Base-by-base conservation (phyloP, 1,139 yeast species). In the Zygoascus sp. region DNA sequence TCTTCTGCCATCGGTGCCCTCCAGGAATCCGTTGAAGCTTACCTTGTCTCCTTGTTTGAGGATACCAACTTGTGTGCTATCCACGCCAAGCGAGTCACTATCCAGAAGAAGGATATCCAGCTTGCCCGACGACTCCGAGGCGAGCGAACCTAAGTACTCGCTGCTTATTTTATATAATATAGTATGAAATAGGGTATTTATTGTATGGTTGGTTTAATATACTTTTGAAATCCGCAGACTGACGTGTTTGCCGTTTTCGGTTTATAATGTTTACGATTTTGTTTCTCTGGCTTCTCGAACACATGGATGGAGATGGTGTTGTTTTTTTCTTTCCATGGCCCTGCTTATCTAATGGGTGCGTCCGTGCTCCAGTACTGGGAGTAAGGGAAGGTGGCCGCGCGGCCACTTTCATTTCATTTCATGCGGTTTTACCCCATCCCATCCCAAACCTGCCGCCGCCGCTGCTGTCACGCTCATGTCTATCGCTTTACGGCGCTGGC, bases 71-170 rank as follows among this genome's bases (percentile, higher is more conserved):
- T 90, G 78, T 92, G 97, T 77, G 97, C 97, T 64, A 88, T 92
- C 67, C 97, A 90, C 79, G 97, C 97, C 69, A 90, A 90, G 90
- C 87, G 97, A 81, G 97, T 90, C 67, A 90, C 97, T 61, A 90
- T 90, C 74, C 97, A 90, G 79, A 92, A 90, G 95, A 90, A 90
- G 83, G 97, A 90, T 74, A 89, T 90, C 73, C 96, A 89, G 76
- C 84, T 90, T 71, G 97, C 97, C 61, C 89, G 97, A 81, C 92
- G 97, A 83, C 84, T 90, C 72, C 89, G 97, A 79, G 97, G 97
- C 73, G 97, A 65, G 62, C 62, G 63, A 49, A 51, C 55, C 48
- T 56, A 55, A 56, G 47, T 40, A 35, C 40, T 34, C 25, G 23
- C 36, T 34, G 27, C 35, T 34, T 28, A 20, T 35, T 23, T 35